Evolutionary conservation across 2,329 filamentous ascomycete species (phyloP).

Genomic region (Sclerotinia minor): DNA sequence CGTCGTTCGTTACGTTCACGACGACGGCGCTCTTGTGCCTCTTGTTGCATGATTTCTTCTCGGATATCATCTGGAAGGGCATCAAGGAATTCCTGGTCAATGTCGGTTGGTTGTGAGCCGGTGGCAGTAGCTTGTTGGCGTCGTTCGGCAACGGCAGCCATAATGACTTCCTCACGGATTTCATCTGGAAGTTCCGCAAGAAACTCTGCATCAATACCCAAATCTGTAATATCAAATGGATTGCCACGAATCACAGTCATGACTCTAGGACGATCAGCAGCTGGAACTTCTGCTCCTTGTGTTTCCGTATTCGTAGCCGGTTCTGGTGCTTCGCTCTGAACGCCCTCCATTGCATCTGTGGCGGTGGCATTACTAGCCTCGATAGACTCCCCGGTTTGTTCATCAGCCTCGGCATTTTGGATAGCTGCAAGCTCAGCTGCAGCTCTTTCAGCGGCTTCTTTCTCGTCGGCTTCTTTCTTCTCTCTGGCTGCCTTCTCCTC

Average conservation of each 20-base stretch:
- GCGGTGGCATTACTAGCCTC: conserved; percentile 32
- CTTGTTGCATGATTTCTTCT: conserved; percentile 85
- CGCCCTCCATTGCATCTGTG: conserved; percentile 66
- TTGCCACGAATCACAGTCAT: conserved; percentile 83
- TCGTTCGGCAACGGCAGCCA: conserved; percentile 81
- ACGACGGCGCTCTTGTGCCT: conserved; percentile 83
- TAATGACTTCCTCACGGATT: conserved; percentile 91
- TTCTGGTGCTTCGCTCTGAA: conserved; percentile 55
- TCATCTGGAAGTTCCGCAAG: conserved; percentile 97
- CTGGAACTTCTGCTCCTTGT: conserved; percentile 44
- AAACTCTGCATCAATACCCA: conserved; percentile 93
- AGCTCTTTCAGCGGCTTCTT: conserved; percentile 60
- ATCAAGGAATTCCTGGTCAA: conserved; percentile 91
- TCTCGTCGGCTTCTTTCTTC: conserved; percentile 70
- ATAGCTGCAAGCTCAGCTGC: conserved; percentile 52
- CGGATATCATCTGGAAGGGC: conserved; percentile 89
- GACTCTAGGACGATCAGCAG: conserved; percentile 60
- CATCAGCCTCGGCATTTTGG: conserved; percentile 49
- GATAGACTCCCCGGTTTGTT: conserved; percentile 40
- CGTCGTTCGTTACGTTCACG: conserved; percentile 81
- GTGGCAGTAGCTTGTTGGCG: conserved; percentile 72
- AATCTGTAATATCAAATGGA: conserved; percentile 86
- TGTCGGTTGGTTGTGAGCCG: conserved; percentile 75
- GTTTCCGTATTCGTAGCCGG: background rate
- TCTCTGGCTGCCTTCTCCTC: conserved; percentile 66